Base-by-base conservation (phyloP, 2,329 filamentous ascomycete species). In the Microascus cirrosus region DNA sequence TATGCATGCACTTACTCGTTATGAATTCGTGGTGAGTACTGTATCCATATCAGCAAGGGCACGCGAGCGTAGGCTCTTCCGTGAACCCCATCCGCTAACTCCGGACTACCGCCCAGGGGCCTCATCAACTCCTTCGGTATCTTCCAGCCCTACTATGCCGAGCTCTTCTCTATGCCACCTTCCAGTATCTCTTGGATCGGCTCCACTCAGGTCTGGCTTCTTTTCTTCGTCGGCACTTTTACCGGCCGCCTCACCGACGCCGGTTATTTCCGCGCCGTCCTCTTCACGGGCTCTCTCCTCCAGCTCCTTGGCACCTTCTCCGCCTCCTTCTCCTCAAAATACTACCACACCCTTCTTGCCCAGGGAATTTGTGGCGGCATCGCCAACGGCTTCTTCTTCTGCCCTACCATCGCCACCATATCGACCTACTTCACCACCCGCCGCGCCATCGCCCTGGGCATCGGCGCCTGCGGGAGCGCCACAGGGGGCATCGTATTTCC, bases 391-490 rank as follows among this genome's bases (percentile, higher is more conserved):
- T 82, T 76, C 60, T 69, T 88, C 5, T 89, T 86, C 68, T 80
- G 84, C 54, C 82, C 86, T 0, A 75, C 78, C 50, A 76, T 89
- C 35, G 81, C 85, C 1, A 78, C 86, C 3, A 71, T 89, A 1
- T 80, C 84, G 3, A 85, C 85, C 12, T 89, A 89, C 63, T 89
- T 87, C 65, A 72, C 70, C 58, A 75, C 70, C 52, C 78, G 74
- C 60, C 75, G 82, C 53, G 77, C 79, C 0, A 68, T 88, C 2
- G 84, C 81, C 11, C 78, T 87, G 56, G 85, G 85, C 15, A 68
- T 87, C 22, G 75, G 79, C 1, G 82, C 84, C 0, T 75, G 76
- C 24, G 85, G 85, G 11, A 80, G 77, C 56, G 80, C 78, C 22
- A 76, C 85, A 11, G 82, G 82, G 12, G 81, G 82, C 1, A 70